phyloP scores from a whole-genome alignment of 495 filamentous ascomycete genomes.

The Trichoderma gamsii region DNA sequence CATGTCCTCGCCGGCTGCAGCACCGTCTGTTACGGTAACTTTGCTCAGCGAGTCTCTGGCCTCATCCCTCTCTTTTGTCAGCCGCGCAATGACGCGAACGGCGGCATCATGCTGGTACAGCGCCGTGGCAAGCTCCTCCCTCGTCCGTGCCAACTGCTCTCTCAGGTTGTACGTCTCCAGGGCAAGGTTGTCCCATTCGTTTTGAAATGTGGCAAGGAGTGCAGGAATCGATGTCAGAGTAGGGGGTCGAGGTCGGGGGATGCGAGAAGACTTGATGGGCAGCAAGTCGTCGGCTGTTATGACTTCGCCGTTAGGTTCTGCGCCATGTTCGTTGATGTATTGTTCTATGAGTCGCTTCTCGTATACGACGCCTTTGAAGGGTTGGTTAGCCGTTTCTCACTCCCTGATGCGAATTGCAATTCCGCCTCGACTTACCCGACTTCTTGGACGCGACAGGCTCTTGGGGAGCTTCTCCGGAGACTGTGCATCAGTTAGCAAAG shows the following conservation, averaged over 20 bases:
- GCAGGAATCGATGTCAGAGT: constrained; percentile 95
- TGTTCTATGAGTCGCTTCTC: constrained; percentile 93
- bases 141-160: constrained; percentile 79
- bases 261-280: constrained; percentile 72
- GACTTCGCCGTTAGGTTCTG: constrained; percentile 88
- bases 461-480: constrained; percentile 95
- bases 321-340: constrained; percentile 89
- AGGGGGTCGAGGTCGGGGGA: constrained; percentile 83
- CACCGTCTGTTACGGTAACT: constrained; percentile 61
- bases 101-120: constrained; percentile 97
- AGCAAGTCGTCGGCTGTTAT: constrained; percentile 81
- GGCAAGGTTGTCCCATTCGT: constrained; percentile 94
- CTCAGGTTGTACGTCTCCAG: constrained; percentile 83
- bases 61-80: constrained; percentile 86
- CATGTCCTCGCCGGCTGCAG: constrained; percentile 73
- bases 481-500: constrained; percentile 36
- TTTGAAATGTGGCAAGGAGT: constrained; percentile 93
- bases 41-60: constrained; percentile 87
- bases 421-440: constrained; percentile 60
- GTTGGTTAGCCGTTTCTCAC: constrained; percentile 27
- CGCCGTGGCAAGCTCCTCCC: constrained; percentile 88
- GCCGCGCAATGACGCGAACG: constrained; percentile 80
- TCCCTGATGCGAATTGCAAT: constrained; percentile 15
- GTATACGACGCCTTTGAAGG: constrained; percentile 68
- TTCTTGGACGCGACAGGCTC: constrained; percentile 90